These are phyloP conservation scores for Coemansia sp. DNA, from an alignment of 192 early-diverging fungal genomes.

Conservation along the genomic window DNA sequence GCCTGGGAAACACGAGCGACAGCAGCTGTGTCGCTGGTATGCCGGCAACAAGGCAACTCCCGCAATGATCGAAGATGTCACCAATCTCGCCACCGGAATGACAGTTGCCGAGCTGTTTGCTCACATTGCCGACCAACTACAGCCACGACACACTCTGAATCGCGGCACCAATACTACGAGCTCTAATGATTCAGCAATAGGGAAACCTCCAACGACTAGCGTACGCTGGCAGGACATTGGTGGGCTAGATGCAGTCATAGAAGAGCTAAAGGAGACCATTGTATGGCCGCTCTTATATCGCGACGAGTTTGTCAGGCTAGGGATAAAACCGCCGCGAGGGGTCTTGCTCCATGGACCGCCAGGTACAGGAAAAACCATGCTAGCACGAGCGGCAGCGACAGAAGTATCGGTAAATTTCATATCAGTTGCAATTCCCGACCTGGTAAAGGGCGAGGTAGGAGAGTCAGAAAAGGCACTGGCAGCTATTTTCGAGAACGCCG, in stretches of 20 bases:
- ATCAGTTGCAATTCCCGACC: constrained; percentile 69
- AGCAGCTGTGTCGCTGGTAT: constrained; percentile 31
- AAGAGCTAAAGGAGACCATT: constrained; percentile 68
- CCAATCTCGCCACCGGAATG: constrained; percentile 19
- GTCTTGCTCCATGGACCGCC: constrained; percentile 83
- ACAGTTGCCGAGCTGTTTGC: constrained; percentile 30
- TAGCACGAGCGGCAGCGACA: constrained; percentile 80
- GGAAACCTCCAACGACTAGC: background rate
- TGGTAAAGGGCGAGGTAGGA: constrained; percentile 90
- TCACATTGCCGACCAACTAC: background rate
- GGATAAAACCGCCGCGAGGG: constrained; percentile 75
- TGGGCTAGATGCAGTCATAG: constrained; percentile 71
- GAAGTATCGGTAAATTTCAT: constrained; percentile 82
- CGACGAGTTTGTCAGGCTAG: constrained; percentile 64
- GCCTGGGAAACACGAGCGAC: constrained; percentile 23
- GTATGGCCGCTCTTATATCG: constrained; percentile 73
- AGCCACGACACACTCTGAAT: background rate
- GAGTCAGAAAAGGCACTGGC: constrained; percentile 93
- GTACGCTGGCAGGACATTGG: constrained; percentile 80
- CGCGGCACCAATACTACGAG: background rate
- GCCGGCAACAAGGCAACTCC: background rate
- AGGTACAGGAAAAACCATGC: constrained; percentile 89
- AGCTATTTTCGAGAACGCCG: constrained; percentile 68
- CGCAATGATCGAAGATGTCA: constrained; percentile 2
- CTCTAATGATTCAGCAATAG: too few species aligned